Evolutionary conservation across 2,329 filamentous ascomycete species (phyloP), one percentile per base, ranked within the genome.

Genomic region (Colletotrichum echinochloae): DNA sequence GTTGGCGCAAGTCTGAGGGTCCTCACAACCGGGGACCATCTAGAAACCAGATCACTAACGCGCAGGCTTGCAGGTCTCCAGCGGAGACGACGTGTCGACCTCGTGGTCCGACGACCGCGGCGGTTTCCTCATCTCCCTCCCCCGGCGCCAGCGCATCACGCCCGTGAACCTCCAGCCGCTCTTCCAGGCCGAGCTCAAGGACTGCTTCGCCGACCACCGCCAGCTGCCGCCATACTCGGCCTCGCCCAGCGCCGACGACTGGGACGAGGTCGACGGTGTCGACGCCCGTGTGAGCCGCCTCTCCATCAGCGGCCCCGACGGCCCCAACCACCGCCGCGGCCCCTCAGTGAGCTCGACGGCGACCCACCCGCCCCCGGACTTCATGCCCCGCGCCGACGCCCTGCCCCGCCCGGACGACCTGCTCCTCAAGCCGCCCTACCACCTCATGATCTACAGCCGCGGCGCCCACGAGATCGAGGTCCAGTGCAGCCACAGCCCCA

Each of bases 351-450:
- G 33, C 28, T 61, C 59, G 30, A 61, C 59, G 1, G 39, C 35
- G 1, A 52, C 60, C n/a, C 35, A 48, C 2, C 37, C 39, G 23
- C 46, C 35, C 5, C 37, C 74, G 23, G 77, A 81, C 16, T 78
- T 80, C 60, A 75, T 88, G 3, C 84, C 86, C 1, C 79, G 80
- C 33, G 74, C 81, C 2, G 79, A 76, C 5, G 78, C 78, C 0
- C 75, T 88, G 14, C 81, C 83, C 4, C 79, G 83, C 2, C 86
- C 86, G 0, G 83, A 86, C 57, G 80, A 85, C n/a, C 77, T 88
- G 12, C 78, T 86, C 18, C 77, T 80, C 11, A 80, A 78, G 39
- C 83, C 85, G 1, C 86, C 86, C 0, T 87, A 87, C 72, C 80
- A 86, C 62, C 77, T 88, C 7, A 78, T 81, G 18, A 77, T 87